Evolutionary conservation across 2,329 filamentous ascomycete species (phyloP).

Genomic region (Nemania abortiva): DNA sequence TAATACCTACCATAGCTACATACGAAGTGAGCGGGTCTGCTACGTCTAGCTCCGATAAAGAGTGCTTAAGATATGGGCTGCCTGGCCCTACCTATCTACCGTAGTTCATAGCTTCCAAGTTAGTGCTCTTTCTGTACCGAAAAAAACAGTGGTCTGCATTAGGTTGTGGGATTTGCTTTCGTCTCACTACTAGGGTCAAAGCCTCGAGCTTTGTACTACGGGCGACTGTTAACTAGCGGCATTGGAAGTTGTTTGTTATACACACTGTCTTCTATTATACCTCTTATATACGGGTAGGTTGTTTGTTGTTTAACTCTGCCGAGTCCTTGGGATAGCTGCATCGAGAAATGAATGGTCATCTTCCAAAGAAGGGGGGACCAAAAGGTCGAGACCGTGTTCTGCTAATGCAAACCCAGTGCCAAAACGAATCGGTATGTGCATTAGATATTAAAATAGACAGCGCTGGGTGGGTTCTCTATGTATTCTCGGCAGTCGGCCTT

Average conservation of each 20-base stretch:
- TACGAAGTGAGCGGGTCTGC: background rate
- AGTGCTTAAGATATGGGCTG: background rate
- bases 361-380: slow-evolving; percentile 1
- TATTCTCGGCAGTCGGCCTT: slow-evolving; percentile 25
- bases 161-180: background rate
- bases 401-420: slow-evolving; percentile 5
- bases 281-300: no score
- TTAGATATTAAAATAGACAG: slow-evolving; percentile 23
- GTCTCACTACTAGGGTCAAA: background rate
- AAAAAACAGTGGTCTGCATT: background rate
- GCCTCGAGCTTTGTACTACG: background rate
- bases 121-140: background rate
- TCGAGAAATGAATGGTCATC: background rate
- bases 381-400: slow-evolving; percentile 26
- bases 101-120: no score
- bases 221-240: background rate
- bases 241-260: background rate
- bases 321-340: slow-evolving; percentile 1
- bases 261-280: background rate
- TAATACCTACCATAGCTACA: background rate
- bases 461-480: background rate
- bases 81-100: background rate
- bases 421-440: background rate
- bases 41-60: background rate
- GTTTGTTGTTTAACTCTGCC: background rate